A percentile compares a stretch with the other conserved stretches of the same genome.
These are phyloP conservation scores for Triticum turgidum DNA, from an alignment of 176 grass and related monocot genomes.

Conservation along the genomic window DNA sequence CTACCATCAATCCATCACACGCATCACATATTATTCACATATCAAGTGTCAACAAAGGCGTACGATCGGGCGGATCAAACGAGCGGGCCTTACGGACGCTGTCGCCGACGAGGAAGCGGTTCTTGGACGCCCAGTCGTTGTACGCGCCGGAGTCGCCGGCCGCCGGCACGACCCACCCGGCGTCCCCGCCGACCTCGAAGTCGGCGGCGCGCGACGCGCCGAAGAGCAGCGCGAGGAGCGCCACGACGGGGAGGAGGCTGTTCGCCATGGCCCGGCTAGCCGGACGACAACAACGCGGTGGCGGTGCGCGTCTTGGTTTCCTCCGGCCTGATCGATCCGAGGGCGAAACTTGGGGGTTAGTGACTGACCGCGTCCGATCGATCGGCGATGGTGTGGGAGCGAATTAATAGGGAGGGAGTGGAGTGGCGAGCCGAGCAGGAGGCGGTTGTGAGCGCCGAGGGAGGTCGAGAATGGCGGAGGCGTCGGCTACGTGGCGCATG, in stretches of 20 bases:
- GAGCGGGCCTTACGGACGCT: constrained; percentile 48
- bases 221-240: constrained; percentile 23
- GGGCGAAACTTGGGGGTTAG: neutral
- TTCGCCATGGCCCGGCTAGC: constrained; percentile 5
- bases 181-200: constrained; percentile 70
- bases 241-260: neutral
- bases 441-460: neutral
- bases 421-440: neutral
- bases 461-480: constrained; percentile 28
- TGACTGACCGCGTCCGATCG: neutral
- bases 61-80: neutral
- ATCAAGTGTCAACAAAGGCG: too few relatives aligned
- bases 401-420: constrained; percentile 20
- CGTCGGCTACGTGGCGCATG: neutral
- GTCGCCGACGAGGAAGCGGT: constrained; percentile 83
- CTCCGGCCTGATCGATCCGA: neutral
- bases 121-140: constrained; percentile 81
- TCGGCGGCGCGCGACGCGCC: constrained; percentile 26
- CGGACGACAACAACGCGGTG: neutral
- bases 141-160: constrained; percentile 26
- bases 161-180: constrained; percentile 62
- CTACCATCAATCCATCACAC: neutral
- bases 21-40: neutral
- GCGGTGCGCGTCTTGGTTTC: neutral
- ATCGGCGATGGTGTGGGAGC: neutral